phyloP scores from a whole-genome alignment of 164 flowering plant genomes.

The Sextonia rubra region DNA sequence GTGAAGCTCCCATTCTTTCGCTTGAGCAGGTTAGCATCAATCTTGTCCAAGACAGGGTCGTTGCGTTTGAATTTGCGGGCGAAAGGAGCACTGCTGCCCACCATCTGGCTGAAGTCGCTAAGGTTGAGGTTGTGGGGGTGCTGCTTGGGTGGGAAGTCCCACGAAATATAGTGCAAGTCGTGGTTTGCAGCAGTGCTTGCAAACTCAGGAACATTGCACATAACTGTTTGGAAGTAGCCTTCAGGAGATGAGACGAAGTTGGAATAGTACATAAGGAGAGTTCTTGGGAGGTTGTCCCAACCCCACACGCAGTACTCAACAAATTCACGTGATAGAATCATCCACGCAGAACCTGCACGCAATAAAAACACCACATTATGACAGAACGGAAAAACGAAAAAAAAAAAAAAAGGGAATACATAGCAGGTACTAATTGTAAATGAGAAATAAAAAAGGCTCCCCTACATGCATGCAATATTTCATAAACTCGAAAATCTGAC shows the following conservation, averaged over 20 bases:
- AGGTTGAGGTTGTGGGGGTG: constrained; percentile 67
- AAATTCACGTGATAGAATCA: constrained; percentile 64
- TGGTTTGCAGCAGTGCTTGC: constrained; percentile 54
- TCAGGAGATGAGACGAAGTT: constrained; percentile 86
- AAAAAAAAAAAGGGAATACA: too few relatives aligned
- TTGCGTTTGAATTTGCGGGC: constrained; percentile 65
- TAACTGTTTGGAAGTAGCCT: constrained; percentile 80
- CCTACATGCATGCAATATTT: not conserved
- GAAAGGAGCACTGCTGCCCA: constrained; percentile 61
- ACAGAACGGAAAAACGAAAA: too few relatives aligned
- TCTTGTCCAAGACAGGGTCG: constrained; percentile 53
- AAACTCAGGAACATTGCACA: constrained; percentile 72
- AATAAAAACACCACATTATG: not conserved
- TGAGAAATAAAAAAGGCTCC: not conserved
- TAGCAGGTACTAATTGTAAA: not conserved
- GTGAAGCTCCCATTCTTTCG: constrained; percentile 55
- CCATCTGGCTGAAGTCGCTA: constrained; percentile 51
- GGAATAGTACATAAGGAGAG: constrained; percentile 78
- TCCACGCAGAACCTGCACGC: constrained; percentile 86
- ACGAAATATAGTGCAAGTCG: constrained; percentile 76
- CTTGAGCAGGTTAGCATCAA: constrained; percentile 50
- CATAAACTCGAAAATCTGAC: not conserved
- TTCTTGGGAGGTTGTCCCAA: constrained; percentile 88
- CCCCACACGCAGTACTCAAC: constrained; percentile 77
- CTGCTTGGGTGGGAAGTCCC: constrained; percentile 79